These are phyloP conservation scores for Vitis amurensis DNA, from an alignment of 164 flowering plant genomes.

Conservation along the genomic window DNA sequence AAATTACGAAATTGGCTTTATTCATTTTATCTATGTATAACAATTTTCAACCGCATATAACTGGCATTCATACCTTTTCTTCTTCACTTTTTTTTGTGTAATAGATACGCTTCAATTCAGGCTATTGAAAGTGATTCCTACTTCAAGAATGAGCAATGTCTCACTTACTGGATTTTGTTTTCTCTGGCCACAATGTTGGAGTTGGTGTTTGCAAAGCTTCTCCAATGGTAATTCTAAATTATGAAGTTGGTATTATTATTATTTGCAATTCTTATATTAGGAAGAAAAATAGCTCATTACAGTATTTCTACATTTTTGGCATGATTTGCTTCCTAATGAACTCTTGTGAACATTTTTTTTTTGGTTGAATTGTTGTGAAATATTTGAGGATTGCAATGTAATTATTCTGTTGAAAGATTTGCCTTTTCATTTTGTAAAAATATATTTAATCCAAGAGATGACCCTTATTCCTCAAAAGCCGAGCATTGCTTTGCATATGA, in stretches of 20 bases:
- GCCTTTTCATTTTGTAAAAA: neutral
- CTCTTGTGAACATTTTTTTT: neutral
- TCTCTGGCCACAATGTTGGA: constrained; percentile 17
- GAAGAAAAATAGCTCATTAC: neutral
- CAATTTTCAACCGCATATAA: too few species aligned
- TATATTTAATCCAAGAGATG: neutral
- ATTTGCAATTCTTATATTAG: neutral
- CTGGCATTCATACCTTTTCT: neutral
- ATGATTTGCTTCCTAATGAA: neutral
- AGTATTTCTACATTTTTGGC: neutral
- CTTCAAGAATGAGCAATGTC: constrained; percentile 23
- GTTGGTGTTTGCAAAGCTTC: constrained; percentile 10
- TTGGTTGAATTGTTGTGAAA: too few species aligned
- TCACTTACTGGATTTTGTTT: constrained; percentile 33
- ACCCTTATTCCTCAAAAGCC: neutral
- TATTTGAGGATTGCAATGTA: neutral
- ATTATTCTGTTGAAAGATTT: neutral
- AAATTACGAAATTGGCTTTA: neutral
- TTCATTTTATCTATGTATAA: too few species aligned
- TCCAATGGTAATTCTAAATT: constrained; percentile 22
- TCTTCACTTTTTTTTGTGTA: neutral
- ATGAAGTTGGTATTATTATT: too few species aligned
- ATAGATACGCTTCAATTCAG: constrained; percentile 27
- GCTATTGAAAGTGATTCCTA: constrained; percentile 22
- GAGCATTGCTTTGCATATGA: too few species aligned